These are phyloP conservation scores for Hanseniaspora meyeri DNA, from an alignment of 805 yeast genomes.

Conservation along the genomic window DNA sequence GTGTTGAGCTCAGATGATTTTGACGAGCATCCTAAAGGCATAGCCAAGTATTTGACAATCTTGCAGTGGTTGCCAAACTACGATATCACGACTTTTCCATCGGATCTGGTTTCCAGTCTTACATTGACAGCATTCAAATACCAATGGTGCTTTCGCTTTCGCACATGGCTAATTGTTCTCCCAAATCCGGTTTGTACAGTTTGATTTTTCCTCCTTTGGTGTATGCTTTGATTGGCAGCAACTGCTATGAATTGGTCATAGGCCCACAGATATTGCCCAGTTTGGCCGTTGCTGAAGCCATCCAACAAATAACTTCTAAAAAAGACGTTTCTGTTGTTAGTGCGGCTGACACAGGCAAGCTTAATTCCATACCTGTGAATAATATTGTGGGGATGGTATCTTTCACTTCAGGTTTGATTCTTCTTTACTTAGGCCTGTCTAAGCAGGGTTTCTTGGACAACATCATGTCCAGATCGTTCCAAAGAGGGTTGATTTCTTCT, in stretches of 20 bases:
- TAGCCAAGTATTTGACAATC: constrained; percentile 3
- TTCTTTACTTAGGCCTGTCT: constrained; percentile 5
- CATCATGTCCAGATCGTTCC: constrained; percentile 13
- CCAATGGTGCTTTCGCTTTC: constrained; percentile 12
- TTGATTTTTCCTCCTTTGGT: constrained; percentile 14
- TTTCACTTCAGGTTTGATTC: constrained; percentile 6
- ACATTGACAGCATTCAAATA: constrained; percentile 12
- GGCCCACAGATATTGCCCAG: constrained; percentile 13
- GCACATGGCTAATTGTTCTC: constrained; percentile 10
- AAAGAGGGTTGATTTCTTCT: constrained; percentile 13
- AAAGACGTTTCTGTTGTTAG: background rate
- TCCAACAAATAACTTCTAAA: background rate
- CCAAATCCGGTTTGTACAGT: constrained; percentile 11
- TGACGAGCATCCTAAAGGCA: background rate
- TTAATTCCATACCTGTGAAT: background rate
- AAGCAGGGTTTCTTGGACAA: constrained; percentile 13
- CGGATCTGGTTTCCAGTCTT: constrained; percentile 9
- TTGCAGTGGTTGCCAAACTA: constrained; percentile 11
- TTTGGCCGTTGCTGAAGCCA: constrained; percentile 12
- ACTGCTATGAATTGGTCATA: constrained; percentile 11
- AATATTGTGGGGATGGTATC: constrained; percentile 8
- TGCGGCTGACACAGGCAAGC: background rate
- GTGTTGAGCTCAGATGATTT: background rate
- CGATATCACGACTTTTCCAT: background rate
- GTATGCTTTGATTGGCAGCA: constrained; percentile 10